Evolutionary conservation across 2,329 filamentous ascomycete species (phyloP).

Genomic region (Pseudocercospora musae): DNA sequence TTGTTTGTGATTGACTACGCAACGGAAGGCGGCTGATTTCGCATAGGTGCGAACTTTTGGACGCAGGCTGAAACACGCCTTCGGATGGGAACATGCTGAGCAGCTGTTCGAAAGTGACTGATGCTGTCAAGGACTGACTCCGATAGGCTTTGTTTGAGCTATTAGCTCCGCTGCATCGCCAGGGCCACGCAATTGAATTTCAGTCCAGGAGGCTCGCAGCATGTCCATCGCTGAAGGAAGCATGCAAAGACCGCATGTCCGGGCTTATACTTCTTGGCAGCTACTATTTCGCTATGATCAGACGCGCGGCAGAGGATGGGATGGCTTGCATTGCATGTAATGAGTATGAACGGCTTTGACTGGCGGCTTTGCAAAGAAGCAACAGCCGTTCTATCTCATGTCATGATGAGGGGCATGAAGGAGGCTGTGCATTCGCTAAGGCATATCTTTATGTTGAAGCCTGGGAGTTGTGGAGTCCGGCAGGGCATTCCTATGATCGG

Average conservation of each 20-base stretch:
- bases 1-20: neutral
- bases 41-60: conserved; percentile 38
- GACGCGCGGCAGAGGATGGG: neutral
- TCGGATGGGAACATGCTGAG: conserved; percentile 26
- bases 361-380: neutral
- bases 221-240: neutral
- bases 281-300: neutral
- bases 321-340: neutral
- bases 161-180: neutral
- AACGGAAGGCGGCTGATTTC: neutral
- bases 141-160: neutral
- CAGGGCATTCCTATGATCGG: neutral
- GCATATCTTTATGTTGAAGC: neutral
- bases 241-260: neutral
- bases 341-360: neutral
- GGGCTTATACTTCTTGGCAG: neutral
- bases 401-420: neutral
- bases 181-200: neutral
- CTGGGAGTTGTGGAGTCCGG: neutral
- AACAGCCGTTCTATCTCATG: neutral
- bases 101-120: conserved; percentile 25
- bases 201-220: neutral
- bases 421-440: neutral
- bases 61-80: conserved; percentile 45
- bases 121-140: neutral